Base-by-base conservation (phyloP, 1,139 yeast species). In the Trichomonascaceae sp. region DNA sequence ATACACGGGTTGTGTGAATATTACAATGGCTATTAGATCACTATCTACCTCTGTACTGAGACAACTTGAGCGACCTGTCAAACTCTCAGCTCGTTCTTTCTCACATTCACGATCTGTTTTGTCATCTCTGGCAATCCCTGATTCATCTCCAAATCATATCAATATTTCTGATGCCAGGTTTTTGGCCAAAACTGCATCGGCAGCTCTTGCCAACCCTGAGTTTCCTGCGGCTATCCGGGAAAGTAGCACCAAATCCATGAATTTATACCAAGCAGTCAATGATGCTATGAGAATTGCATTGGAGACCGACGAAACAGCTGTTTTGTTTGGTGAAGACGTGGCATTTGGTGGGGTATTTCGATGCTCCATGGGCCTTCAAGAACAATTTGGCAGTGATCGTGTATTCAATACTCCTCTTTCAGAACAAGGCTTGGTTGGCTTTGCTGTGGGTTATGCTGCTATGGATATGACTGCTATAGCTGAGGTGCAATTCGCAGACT, bases 261-360 rank as follows among this genome's bases (percentile, higher is more conserved):
- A 70, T 61, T 55, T 68, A 49, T 70, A 68, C 59, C 69, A 66
- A 53, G 63, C 71, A 9, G 57, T 70, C 51, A 70, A 70, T 58
- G 70, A 68, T 47, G 73, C 72, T 3, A 57, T 70, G 54, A 55
- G 70, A 15, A 65, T 64, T 10, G 72, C 72, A 0, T 58, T 70
- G 43, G 70, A 67, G 38, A 66, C 71, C 1, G 72, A 70, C 58
- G 72, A 68, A 45, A 54, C 58, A 1, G 70, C 73, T n/a, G 63
- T 70, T 18, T 52, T 70, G 47, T 61, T 70, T 41, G 73, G 73
- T 17, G 72, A 70, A 55, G 73, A 70, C 53, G 72, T 70, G 8
- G 73, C 71, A 13, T 70, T 70, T 59, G 73, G 73, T 20, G 73
- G 73, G 8, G 73, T 70, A n/a, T 70, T 70, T 55, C 61, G 73